Percentiles rank a stretch among this genome's conserved stretches.
These are phyloP conservation scores for Stagonosporopsis vannaccii DNA, from an alignment of 2,329 filamentous ascomycete genomes.

Conservation along the genomic window DNA sequence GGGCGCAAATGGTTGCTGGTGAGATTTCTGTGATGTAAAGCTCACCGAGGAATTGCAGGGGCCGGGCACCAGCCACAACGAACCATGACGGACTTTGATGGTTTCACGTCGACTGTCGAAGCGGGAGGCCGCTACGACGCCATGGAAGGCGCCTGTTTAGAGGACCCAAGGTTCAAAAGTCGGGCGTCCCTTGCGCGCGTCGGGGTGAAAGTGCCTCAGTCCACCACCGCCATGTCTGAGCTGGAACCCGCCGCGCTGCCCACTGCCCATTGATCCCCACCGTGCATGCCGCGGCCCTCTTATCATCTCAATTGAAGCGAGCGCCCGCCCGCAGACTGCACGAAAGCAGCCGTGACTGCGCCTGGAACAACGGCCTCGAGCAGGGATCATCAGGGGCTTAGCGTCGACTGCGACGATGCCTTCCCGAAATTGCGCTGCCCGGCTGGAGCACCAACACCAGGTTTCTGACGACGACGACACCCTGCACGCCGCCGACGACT, in stretches of 20 bases:
- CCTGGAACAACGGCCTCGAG: constrained; percentile 18
- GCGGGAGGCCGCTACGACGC: constrained; percentile 31
- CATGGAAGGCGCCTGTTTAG: constrained; percentile 7
- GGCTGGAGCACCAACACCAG: constrained; percentile 20
- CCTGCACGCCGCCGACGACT: constrained; percentile 7
- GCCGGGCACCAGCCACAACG: constrained; percentile 39
- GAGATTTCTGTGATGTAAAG: constrained; percentile 39
- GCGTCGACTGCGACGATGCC: constrained; percentile 22
- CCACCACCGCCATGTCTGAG: constrained; percentile 8
- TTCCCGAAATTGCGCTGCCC: constrained; percentile 41
- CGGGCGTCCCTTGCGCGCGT: constrained; percentile 19
- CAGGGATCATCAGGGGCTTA: constrained; percentile 38
- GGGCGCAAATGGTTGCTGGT: constrained; percentile 8
- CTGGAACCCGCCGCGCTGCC: constrained; percentile 2
- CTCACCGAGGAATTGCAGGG: constrained; percentile 17
- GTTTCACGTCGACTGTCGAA: constrained; percentile 20
- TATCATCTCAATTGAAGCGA: constrained; percentile 17
- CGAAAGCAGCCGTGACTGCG: constrained; percentile 13
- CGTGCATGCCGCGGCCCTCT: constrained; percentile 19
- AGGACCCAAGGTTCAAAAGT: constrained; percentile 19
- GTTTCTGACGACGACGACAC: constrained; percentile 23
- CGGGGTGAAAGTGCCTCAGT: constrained; percentile 19
- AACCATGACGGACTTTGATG: constrained; percentile 18
- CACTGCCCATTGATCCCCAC: constrained; percentile 6
- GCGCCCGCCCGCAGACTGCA: constrained; percentile 9